These are phyloP conservation scores for Ajuga reptans DNA, from an alignment of 305 asterid species.

Conservation along the genomic window DNA sequence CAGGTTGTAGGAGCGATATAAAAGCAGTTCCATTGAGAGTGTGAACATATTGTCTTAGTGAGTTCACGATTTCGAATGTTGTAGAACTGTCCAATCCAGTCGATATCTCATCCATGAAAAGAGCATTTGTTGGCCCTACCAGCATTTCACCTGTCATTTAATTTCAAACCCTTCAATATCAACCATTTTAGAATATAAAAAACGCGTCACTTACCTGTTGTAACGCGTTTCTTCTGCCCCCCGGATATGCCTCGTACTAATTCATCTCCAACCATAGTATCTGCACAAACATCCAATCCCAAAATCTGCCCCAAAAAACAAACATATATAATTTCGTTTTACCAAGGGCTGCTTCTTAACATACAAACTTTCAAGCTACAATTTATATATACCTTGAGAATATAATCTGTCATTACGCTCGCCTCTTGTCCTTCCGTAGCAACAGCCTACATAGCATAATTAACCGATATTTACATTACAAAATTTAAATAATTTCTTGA, in stretches of 20 bases:
- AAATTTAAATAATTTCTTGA: too few relatives aligned
- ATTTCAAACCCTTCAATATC: not conserved
- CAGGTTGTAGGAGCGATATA: conserved; percentile 58
- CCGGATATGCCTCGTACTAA: conserved; percentile 58
- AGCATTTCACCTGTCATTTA: conserved; percentile 47
- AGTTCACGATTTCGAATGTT: conserved; percentile 47
- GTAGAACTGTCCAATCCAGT: conserved; percentile 69
- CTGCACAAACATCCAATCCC: conserved; percentile 58
- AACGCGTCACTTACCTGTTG: conserved; percentile 38
- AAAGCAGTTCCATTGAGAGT: conserved; percentile 51
- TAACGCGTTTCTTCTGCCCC: conserved; percentile 55
- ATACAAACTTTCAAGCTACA: not conserved
- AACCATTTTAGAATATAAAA: not conserved
- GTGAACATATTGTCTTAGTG: conserved; percentile 46
- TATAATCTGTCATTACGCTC: conserved; percentile 29
- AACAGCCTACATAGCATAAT: conserved; percentile 24
- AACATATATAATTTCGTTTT: not conserved
- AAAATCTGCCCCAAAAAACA: conserved; percentile 34
- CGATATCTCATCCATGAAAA: conserved; percentile 72
- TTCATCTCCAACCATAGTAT: conserved; percentile 54
- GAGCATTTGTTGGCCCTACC: conserved; percentile 53
- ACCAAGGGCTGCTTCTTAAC: not conserved
- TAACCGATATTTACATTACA: too few relatives aligned
- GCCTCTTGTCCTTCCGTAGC: conserved; percentile 34
- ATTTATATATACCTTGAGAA: conserved; percentile 27